Evolutionary conservation across 257 asterid genomes (phyloP).

Genomic region (Haberlea rhodopensis): DNA sequence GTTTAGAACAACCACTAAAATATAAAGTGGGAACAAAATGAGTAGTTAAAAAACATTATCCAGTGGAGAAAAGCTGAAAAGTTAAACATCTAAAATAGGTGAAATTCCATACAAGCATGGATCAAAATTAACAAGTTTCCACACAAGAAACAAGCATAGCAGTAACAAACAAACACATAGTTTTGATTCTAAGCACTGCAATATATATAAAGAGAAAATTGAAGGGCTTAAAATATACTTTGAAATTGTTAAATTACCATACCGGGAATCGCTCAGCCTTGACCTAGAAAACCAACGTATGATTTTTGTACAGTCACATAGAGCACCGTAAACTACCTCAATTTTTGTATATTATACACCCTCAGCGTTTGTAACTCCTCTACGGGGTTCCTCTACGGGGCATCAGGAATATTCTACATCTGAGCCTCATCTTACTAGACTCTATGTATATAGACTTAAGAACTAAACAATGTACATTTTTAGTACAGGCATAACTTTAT

Average conservation of each 20-base stretch:
- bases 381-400: no score
- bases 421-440: slow-evolving; percentile 40
- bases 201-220: no score
- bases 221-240: not conserved
- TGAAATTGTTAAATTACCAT: not conserved
- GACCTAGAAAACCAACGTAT: not conserved
- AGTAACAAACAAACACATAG: no score
- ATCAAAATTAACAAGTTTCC: not conserved
- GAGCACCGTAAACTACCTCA: slow-evolving; percentile 27
- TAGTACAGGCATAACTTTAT: slow-evolving; percentile 43
- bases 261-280: not conserved
- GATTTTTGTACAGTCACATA: slow-evolving; percentile 29
- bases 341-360: slow-evolving; percentile 31
- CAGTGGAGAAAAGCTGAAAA: no score
- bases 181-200: no score
- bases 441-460: slow-evolving; percentile 39
- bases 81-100: no score
- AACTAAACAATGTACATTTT: slow-evolving; percentile 53
- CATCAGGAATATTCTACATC: slow-evolving; percentile 40
- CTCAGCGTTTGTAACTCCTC: slow-evolving; percentile 42
- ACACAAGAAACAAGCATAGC: not conserved
- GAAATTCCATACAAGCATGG: no score
- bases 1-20: no score
- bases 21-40: no score
- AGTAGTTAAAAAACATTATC: no score